Evolutionary conservation across 768 basidiomycete genomes (phyloP).

Genomic region (Pulveroboletus sp.): DNA sequence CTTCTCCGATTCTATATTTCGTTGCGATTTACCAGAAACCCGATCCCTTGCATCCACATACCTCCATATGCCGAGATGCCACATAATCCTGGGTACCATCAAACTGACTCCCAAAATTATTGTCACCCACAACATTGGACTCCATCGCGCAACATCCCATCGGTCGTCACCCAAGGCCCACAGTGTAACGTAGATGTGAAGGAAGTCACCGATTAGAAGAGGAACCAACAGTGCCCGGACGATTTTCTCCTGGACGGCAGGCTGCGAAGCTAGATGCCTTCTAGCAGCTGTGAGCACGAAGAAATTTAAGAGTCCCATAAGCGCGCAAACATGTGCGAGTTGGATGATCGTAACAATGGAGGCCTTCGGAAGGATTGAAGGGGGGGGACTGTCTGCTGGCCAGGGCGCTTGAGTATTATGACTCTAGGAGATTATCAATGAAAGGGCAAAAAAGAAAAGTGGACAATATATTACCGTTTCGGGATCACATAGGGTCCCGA

Average conservation of each 20-base stretch:
- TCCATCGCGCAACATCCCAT: conserved; percentile 62
- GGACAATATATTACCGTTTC: conserved; percentile 43
- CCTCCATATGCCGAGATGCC: conserved; percentile 73
- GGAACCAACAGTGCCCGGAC: conserved; percentile 60
- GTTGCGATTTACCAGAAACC: neutral
- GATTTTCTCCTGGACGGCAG: conserved; percentile 70
- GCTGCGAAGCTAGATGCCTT: conserved; percentile 53
- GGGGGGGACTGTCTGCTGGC: conserved; percentile 46
- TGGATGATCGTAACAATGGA: conserved; percentile 69
- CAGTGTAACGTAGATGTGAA: conserved; percentile 63
- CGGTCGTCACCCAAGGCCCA: conserved; percentile 73
- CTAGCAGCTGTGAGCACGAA: conserved; percentile 62
- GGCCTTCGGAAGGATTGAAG: conserved; percentile 49
- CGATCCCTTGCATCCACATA: conserved; percentile 67
- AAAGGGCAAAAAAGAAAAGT: neutral
- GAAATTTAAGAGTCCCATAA: conserved; percentile 66
- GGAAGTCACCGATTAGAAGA: conserved; percentile 63
- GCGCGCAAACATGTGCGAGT: conserved; percentile 73
- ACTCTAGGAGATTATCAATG: conserved; percentile 39
- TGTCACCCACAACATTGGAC: conserved; percentile 66
- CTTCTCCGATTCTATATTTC: neutral
- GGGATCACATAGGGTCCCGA: conserved; percentile 65
- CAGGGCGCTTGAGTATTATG: conserved; percentile 77
- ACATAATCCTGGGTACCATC: conserved; percentile 65
- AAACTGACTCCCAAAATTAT: conserved; percentile 58